Evolutionary conservation across 1,284 basidiomycete species (phyloP), one percentile per base, ranked within the genome.

Genomic region (Ustilago sp.): DNA sequence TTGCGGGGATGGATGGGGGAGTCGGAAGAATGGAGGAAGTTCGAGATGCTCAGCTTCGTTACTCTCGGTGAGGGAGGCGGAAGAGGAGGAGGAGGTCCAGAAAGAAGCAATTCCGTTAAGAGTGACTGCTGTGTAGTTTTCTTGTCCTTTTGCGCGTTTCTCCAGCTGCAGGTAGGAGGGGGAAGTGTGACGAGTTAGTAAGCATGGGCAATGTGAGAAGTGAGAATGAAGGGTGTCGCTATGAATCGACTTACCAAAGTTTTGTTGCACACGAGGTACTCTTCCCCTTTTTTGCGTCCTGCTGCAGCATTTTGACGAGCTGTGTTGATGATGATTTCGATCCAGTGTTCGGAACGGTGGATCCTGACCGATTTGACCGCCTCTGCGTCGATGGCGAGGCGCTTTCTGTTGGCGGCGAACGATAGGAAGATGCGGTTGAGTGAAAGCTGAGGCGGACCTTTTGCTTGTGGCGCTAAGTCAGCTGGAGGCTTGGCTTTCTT

Each of bases 361-460:
- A 99, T 90, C 79, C 90, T 92, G 63, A 99, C 89, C 66, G 89
- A 90, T 51, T 93, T 91, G 39, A 98, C 93, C 28, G 93, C 91
- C 67, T 93, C 92, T 3, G 95, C 93, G 86, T 98, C 93, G 68
- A 98, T 89, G 32, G 95, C 92, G 53, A 99, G 89, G 41, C 96
- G 90, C 64, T 93, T 89, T 64, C 91, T 91, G 55, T 93, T 94
- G 48, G 92, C 92, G 70, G 94, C 94, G 86, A 96, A 99, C 0
- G 96, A 92, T 82, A 98, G 93, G 13, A 93, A 95, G n/a, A 98
- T 83, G 23, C 89, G 85, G 82, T 90, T 88, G 60, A 86, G 65
- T 6, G 83, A 80, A 3, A 85, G 82, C 67, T 87, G 87, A 9
- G 87, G 87, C 8, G 84, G 81, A 2, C 77, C 74, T 43, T 78